Percentiles rank a stretch among this genome's conserved stretches.
phyloP scores from a whole-genome alignment of 2,329 filamentous ascomycete species.

The Paracorniculantispora psalliotae region DNA sequence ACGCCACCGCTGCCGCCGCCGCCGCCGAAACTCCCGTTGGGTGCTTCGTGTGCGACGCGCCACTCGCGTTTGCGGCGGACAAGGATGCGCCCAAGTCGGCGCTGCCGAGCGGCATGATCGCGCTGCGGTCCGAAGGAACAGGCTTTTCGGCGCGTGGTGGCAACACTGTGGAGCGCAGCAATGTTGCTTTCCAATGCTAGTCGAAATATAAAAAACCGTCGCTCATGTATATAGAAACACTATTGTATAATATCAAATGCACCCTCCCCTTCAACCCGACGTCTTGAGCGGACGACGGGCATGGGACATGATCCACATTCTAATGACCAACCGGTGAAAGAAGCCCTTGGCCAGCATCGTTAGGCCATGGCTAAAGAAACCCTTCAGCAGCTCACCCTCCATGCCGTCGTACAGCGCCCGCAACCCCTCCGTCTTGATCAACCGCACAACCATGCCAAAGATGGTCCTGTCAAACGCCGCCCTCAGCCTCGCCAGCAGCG shows the following conservation, averaged over 20 bases:
- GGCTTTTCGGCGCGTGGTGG: constrained; percentile 86
- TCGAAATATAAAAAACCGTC: neutral
- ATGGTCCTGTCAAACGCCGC: constrained; percentile 44
- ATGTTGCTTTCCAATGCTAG: constrained; percentile 78
- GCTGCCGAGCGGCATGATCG: constrained; percentile 67
- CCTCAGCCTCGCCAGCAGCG: constrained; percentile 16
- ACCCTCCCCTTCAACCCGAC: neutral
- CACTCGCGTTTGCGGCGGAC: constrained; percentile 54
- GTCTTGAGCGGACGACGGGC: constrained; percentile 22
- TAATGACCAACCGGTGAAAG: constrained; percentile 67
- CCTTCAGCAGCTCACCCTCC: constrained; percentile 70
- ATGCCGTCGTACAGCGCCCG: constrained; percentile 71
- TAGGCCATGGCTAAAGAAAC: constrained; percentile 79
- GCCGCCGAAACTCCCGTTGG: too few species aligned
- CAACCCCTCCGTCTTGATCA: constrained; percentile 59
- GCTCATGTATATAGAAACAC: neutral
- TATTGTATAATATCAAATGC: too few species aligned
- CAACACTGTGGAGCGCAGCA: constrained; percentile 73
- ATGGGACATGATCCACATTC: constrained; percentile 57
- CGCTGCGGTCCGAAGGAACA: constrained; percentile 80
- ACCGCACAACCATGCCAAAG: constrained; percentile 56
- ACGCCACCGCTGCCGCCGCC: too few species aligned
- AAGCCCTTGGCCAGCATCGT: constrained; percentile 83
- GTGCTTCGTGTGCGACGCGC: constrained; percentile 84
- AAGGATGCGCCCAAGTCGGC: constrained; percentile 45